A percentile compares a stretch with the other conserved stretches of the same genome.
phyloP scores from a whole-genome alignment of 1,139 yeast genomes.

The Saccharomyces hybrid region DNA sequence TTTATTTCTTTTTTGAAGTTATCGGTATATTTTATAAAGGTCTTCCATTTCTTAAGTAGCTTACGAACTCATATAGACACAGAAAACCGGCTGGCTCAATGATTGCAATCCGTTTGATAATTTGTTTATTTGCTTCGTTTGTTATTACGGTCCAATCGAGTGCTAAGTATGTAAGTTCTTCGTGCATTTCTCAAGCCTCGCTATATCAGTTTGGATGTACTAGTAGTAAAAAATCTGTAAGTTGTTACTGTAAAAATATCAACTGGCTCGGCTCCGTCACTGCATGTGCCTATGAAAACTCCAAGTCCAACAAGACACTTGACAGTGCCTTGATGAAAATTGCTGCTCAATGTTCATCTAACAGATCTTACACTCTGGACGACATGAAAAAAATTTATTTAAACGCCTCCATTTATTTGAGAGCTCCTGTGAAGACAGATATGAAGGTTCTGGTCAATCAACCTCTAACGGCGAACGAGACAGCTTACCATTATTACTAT shows the following conservation, averaged over 20 bases:
- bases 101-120: background rate
- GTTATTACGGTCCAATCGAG: conserved; percentile 32
- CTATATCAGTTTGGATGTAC: conserved; percentile 38
- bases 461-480: conserved; percentile 30
- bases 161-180: conserved; percentile 28
- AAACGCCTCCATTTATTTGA: conserved; percentile 32
- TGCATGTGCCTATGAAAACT: conserved; percentile 32
- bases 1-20: background rate
- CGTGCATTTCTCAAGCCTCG: conserved; percentile 36
- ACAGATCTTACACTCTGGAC: conserved; percentile 29
- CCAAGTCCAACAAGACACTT: conserved; percentile 23
- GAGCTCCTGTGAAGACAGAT: conserved; percentile 25
- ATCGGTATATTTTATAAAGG: too few species aligned
- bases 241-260: conserved; percentile 32
- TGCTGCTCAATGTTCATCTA: conserved; percentile 33
- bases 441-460: conserved; percentile 18
- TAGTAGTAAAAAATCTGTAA: conserved; percentile 18
- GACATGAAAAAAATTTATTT: conserved; percentile 29
- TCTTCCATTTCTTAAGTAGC: background rate
- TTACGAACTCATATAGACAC: background rate
- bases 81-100: background rate
- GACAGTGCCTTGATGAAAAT: conserved; percentile 36
- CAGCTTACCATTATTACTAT: conserved; percentile 30
- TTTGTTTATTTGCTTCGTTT: background rate
- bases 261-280: conserved; percentile 39